Percentiles rank a stretch among this genome's conserved stretches.
Evolutionary conservation across 176 grass and related monocot genomes (phyloP).

Genomic region (Carex cristatella): DNA sequence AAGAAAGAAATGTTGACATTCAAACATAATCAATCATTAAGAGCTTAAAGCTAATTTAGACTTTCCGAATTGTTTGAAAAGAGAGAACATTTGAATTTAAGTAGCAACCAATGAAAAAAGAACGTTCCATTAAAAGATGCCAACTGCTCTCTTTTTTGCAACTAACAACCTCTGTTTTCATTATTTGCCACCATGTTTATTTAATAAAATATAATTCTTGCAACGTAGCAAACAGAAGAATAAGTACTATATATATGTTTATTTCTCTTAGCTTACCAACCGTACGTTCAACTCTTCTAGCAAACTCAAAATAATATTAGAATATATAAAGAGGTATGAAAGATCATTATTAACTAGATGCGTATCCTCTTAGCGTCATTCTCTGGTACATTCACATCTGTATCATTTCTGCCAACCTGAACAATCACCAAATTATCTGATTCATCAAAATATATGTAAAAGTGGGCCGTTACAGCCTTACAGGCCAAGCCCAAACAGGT

Average conservation of each 20-base stretch:
- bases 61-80: constrained; percentile 7
- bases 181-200: neutral
- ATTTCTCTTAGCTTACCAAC: too few species aligned
- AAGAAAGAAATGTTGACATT: neutral
- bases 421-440: neutral
- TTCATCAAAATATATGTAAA: neutral
- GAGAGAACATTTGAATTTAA: neutral
- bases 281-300: too few species aligned
- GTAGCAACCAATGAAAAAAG: neutral
- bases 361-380: constrained; percentile 39
- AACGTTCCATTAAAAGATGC: neutral
- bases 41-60: constrained; percentile 14
- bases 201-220: too few species aligned
- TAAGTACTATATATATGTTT: too few species aligned
- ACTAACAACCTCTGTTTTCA: neutral
- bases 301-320: too few species aligned
- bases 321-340: too few species aligned
- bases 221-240: too few species aligned
- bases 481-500: neutral
- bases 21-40: constrained; percentile 12
- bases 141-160: neutral
- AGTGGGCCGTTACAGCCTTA: neutral
- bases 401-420: constrained; percentile 28
- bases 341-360: neutral
- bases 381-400: constrained; percentile 32